These are phyloP conservation scores for Fusarium anguioides DNA, from an alignment of 2,329 filamentous ascomycete species.

Conservation along the genomic window DNA sequence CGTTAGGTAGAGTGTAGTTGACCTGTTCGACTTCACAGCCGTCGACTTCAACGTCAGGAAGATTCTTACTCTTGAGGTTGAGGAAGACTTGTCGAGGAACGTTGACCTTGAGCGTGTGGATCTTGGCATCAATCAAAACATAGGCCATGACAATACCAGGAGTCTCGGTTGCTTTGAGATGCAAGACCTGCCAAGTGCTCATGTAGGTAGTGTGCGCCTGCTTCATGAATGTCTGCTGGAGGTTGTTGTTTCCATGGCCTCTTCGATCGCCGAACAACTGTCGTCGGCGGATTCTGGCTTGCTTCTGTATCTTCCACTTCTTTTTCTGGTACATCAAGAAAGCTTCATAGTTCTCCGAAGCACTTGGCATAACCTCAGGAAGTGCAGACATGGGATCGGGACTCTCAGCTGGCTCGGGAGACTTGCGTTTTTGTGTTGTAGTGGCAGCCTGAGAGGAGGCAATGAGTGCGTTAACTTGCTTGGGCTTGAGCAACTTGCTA, in stretches of 20 bases:
- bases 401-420: conserved; percentile 73
- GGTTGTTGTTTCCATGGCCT: conserved; percentile 60
- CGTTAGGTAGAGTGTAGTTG: conserved; percentile 92
- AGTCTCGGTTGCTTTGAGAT: conserved; percentile 83
- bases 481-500: conserved; percentile 73
- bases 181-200: conserved; percentile 94
- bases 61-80: conserved; percentile 86
- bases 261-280: conserved; percentile 93
- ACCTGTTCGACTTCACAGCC: conserved; percentile 93
- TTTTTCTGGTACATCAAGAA: conserved; percentile 96
- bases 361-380: conserved; percentile 84
- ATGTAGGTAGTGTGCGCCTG: conserved; percentile 91
- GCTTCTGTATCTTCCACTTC: conserved; percentile 98
- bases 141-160: conserved; percentile 90
- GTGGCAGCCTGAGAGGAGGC: conserved; percentile 64
- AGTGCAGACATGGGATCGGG: conserved; percentile 84
- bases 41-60: conserved; percentile 88
- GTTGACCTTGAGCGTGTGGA: conserved; percentile 87
- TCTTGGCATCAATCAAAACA: conserved; percentile 91
- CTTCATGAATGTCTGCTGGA: conserved; percentile 82
- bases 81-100: conserved; percentile 91
- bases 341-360: conserved; percentile 85
- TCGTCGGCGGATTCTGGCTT: conserved; percentile 83
- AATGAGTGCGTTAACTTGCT: conserved; percentile 65
- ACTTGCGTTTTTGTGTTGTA: conserved; percentile 75